These are phyloP conservation scores for Chaetomium olivaceum DNA, from an alignment of 2,329 filamentous ascomycete genomes.

Conservation along the genomic window DNA sequence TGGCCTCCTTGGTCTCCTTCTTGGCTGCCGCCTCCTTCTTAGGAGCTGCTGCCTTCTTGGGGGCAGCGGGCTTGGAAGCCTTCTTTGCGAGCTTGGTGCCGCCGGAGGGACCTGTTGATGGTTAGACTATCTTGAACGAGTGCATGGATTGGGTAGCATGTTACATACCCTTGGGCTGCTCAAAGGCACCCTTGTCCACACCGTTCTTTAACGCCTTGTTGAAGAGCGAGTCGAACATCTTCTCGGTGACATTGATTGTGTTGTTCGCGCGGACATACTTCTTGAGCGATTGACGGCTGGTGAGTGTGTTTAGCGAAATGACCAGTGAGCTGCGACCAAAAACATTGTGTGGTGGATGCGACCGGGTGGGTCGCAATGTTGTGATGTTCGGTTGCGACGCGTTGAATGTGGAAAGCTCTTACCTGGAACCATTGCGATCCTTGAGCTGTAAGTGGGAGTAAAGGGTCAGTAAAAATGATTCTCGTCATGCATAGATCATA, in stretches of 20 bases:
- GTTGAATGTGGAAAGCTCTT: conserved; percentile 28
- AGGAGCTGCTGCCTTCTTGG: conserved; percentile 38
- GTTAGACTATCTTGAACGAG: conserved; percentile 27
- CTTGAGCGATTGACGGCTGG: conserved; percentile 60
- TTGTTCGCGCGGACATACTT: conserved; percentile 62
- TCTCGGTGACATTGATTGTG: conserved; percentile 47
- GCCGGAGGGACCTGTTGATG: conserved; percentile 70
- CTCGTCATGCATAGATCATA: background rate
- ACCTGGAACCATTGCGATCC: conserved; percentile 62
- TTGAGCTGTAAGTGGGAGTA: conserved; percentile 52
- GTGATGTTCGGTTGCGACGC: conserved; percentile 17
- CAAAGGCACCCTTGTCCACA: conserved; percentile 83
- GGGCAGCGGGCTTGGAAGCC: conserved; percentile 44
- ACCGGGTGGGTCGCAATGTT: conserved; percentile 15
- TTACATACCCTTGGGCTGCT: conserved; percentile 84
- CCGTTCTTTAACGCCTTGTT: conserved; percentile 81
- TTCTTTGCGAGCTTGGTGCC: conserved; percentile 93
- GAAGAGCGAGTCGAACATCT: conserved; percentile 72
- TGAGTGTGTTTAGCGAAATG: conserved; percentile 38
- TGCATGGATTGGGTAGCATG: too few relatives aligned
- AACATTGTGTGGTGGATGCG: conserved; percentile 8
- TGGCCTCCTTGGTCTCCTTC: conserved; percentile 41
- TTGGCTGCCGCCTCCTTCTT: conserved; percentile 43
- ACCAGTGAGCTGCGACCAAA: conserved; percentile 22
- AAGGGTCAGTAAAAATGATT: conserved; percentile 44